Evolutionary conservation across 768 basidiomycete species (phyloP), one percentile per base, ranked within the genome.

Genomic region (Phylloporus rhodoxanthus): DNA sequence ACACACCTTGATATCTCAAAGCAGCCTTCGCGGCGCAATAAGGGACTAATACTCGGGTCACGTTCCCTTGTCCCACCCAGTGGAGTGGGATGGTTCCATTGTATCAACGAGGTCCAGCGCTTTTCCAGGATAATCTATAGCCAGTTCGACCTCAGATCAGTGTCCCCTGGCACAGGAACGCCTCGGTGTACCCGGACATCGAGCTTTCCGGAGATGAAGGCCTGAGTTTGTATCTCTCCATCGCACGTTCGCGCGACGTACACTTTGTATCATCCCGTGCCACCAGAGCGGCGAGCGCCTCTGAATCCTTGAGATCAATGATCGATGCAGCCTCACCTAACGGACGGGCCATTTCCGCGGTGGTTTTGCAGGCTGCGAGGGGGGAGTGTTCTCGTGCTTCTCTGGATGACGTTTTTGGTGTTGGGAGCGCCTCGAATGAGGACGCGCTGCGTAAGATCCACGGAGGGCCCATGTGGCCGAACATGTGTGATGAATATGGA

Each of bases 181-280:
- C 62, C 62, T 63, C 62, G 63, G 62, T 50, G 39, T 40, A 45
- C 32, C 29, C 63, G 62, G 63, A 53, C 45, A 46, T 55, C 63
- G 62, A 52, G 45, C 47, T 40, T 23, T 55, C 39, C 62, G 62
- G 62, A 63, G 52, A 63, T 63, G 63, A 63, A 63, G 42, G 15
- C 48, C 53, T 23, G 19, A 51, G 45, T 48, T 52, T 57, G 52
- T 43, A 53, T 50, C 51, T 54, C 33, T 50, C 37, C 46, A 57
- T 65, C 61, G 53, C 63, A 60, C 57, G 60, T 65, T 63, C 53
- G 55, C 29, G 21, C 55, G 50, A 51, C 53, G 53, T 51, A 60
- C 50, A 30, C 49, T 43, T 38, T 45, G 47, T 45, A 43, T 23
- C 47, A 33, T 36, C 32, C 34, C 38, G 48, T 52, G n/a, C 45